These are phyloP conservation scores for Aspergillus ochraceoroseus DNA, from an alignment of 2,329 filamentous ascomycete genomes.

Conservation along the genomic window DNA sequence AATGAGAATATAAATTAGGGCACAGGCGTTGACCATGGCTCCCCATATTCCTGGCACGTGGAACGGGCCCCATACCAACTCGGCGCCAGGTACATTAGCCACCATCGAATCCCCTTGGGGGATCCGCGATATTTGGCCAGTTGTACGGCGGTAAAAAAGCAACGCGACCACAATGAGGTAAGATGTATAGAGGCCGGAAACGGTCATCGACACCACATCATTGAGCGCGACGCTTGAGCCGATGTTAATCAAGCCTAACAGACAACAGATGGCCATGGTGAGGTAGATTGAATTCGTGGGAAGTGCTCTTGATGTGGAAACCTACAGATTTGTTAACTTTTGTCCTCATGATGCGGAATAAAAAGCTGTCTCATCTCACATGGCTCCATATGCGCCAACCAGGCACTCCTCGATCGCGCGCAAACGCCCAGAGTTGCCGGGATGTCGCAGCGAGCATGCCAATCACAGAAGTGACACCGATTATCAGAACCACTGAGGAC, in stretches of 20 bases:
- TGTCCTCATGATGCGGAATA: background rate
- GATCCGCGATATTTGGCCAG: constrained; percentile 19
- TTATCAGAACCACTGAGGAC: constrained; percentile 26
- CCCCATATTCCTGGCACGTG: constrained; percentile 35
- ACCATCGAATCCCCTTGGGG: constrained; percentile 18
- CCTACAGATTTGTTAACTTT: constrained; percentile 15
- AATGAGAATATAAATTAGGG: constrained; percentile 45
- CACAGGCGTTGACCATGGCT: constrained; percentile 42
- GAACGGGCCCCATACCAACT: constrained; percentile 31
- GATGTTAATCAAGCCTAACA: constrained; percentile 34
- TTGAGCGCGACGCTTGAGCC: constrained; percentile 32
- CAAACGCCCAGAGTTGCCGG: constrained; percentile 34
- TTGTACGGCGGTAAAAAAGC: constrained; percentile 28
- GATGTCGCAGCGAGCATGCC: constrained; percentile 45
- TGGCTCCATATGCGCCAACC: constrained; percentile 25
- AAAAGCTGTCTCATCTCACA: background rate
- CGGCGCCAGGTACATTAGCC: constrained; percentile 26
- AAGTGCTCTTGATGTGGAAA: constrained; percentile 25
- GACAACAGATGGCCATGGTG: constrained; percentile 26
- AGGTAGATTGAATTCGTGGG: constrained; percentile 26
- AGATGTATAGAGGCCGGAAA: constrained; percentile 30
- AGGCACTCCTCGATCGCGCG: constrained; percentile 27
- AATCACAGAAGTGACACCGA: constrained; percentile 30
- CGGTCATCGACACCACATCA: constrained; percentile 33
- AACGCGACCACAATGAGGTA: constrained; percentile 28